Evolutionary conservation across 176 grass and related monocot species (phyloP), one percentile per base, ranked within the genome.

Genomic region (Carex parvula): DNA sequence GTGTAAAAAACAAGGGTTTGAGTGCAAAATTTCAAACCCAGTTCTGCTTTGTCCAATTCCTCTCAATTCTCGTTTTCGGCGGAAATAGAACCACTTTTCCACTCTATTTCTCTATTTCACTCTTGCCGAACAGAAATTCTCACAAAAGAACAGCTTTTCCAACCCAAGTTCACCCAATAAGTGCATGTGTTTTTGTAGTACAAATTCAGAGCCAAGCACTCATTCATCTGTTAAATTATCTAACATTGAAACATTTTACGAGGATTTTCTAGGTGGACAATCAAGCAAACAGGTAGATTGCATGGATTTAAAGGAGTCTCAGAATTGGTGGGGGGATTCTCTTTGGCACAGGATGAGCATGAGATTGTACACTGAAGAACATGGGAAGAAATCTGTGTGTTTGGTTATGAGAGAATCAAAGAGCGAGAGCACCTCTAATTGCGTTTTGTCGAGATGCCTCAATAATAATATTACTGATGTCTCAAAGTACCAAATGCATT

Each of bases 231-330:
- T 0, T 72, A 93, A 86, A 46, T 81, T 88, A 44, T 86, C 81
- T 73, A 17, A 18, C 46, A 6, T 12, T 12, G 46, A 50, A 50
- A 50, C 46, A 11, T 50, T 50, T 10, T 10, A 58, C 16, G 56
- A 58, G 5, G 56, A 8, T 11, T 50, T 50, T 50, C 9, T 12
- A 50, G 46, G 46, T 50, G 46, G 46, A 50, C 46, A 50, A 50
- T 50, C 9, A 10, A 50, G 46, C 46, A 50, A 50, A 50, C 9
- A 10, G 46, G 87, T 84, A 12, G 66, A 65, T 3, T 87, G 56
- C 91, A 97, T 97, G 81, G 89, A 88, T 26, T 79, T 64, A 87
- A 97, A 39, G 84, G 89, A 97, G 54, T 84, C 64, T 91, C 94
- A 90, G 94, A 93, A 97, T 22, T 96, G 84, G 32, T 39, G 5